A percentile compares a stretch with the other conserved stretches of the same genome.
Conservation (phyloP, 106 monocot genomes). For the Apostasia shenzhenica region DNA sequence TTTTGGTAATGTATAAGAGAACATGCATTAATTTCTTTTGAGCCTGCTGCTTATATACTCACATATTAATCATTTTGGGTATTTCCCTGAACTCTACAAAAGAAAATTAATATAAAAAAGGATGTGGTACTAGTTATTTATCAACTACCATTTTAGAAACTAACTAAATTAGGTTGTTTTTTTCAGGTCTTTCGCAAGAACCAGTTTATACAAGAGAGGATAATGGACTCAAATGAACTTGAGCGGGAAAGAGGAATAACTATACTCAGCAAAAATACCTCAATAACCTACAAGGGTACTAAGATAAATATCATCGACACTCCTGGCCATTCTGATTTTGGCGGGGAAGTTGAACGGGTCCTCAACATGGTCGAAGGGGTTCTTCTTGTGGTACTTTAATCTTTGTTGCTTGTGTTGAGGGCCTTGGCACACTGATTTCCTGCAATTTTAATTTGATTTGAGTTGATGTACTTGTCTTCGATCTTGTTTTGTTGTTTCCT, state of each 20-base stretch:
- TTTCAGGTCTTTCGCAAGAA: constrained; percentile 97
- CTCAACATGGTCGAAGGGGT: constrained; percentile 99
- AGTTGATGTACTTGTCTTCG: background rate
- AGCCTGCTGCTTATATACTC: too few relatives aligned
- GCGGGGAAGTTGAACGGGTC: constrained; percentile 96
- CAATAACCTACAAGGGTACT: constrained; percentile 85
- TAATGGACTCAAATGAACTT: constrained; percentile 98
- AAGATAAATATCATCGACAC: constrained; percentile 99
- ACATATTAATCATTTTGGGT: too few relatives aligned
- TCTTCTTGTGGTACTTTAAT: constrained; percentile 82
- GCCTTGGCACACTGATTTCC: background rate
- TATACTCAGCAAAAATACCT: constrained; percentile 98
- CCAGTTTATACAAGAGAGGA: constrained; percentile 88
- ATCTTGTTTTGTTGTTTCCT: background rate
- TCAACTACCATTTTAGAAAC: too few relatives aligned
- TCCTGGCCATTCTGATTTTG: constrained; percentile 98
- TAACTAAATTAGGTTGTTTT: background rate
- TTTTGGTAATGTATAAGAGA: too few relatives aligned
- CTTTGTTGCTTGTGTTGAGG: background rate
- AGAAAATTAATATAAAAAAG: too few relatives aligned
- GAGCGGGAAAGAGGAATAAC: constrained; percentile 97
- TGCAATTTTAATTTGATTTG: background rate
- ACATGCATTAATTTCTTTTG: too few relatives aligned
- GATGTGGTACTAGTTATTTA: too few relatives aligned
- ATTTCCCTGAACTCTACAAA: too few relatives aligned